Base-by-base conservation (phyloP, 345 rosid genomes). In the Camelina hispida region DNA sequence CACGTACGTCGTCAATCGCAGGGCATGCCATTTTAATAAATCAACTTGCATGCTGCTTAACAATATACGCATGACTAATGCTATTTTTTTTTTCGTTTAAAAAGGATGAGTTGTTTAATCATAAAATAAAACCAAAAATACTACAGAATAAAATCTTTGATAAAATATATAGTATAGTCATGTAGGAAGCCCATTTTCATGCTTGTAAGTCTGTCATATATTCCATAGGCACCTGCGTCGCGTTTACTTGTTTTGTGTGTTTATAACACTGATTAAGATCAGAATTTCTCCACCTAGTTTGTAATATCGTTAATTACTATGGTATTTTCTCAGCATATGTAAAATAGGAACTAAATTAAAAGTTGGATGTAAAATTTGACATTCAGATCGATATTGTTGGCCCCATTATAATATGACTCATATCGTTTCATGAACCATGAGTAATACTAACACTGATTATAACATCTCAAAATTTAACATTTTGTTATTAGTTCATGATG, bases 41-140 rank as follows among this genome's bases (percentile, higher is more conserved):
- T 3, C 43, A 69, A 28, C 23, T 28, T 43, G 64, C 65, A 69
- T 69, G 64, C 73, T 69, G 73, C 65, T 38, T 38, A 38, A 38
- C 13, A 9, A 30, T 28, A 28, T 59, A 56, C n/a, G 65, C 73
- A 69, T 69, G 74, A 57, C 56, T 14, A 30, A 18, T 38, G 74
- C 65, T 18, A 5, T 9, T 17, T 17, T 35, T 35, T 25, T 43
- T 69, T 7, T 30, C 32, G 44, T 28, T 69, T 43, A 1, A 4
- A 25, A 56, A 30, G 43, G 22, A 18, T 43, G 54, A 57, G 22
- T 9, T 44, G 32, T 30, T 12, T 16, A 55, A 28, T 42, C 32
- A 55, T 17, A 44, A 34, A 34, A 7, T 34, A 42, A 28, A 62
- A 20, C 32, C 66, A 20, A 38, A 57, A 14, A 57, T 11, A 18